Base-by-base conservation (phyloP, 163 green algal species). In the Scenedesmus sp. region DNA sequence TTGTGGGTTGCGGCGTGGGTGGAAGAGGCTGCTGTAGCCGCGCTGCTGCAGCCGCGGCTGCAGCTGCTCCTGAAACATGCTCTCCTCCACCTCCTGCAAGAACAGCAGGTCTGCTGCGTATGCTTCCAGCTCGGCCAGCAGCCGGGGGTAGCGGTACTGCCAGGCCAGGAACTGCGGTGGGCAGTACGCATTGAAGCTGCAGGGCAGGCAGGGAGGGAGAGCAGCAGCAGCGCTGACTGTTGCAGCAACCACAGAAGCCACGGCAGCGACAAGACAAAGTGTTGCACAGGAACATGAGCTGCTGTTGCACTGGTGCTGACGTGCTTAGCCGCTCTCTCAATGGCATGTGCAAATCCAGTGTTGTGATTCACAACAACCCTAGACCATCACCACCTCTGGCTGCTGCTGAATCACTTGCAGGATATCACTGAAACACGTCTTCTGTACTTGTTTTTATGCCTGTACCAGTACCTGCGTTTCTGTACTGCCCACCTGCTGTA, bases 81-180 rank as follows among this genome's bases (percentile, higher is more conserved):
- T 77, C 13, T 66, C 57, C 90, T 97, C 94, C 55, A 97, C 95
- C 91, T 97, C 93, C 74, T 94, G 89, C 46, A 99, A 94, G 88
- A 94, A 97, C 0, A 98, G 70, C 56, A 99, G 87, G 94, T 99
- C 97, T 1, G 96, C 94, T 56, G 95, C 89, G 92, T 95, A 97
- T 2, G 87, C 87, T 56, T 96, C 89, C 9, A 99, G 86, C 93
- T 99, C 96, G 10, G 86, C 82, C 7, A 97, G 83, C 15, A 98
- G 85, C 52, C 96, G 93, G 7, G 92, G 94, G 0, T 93, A 91
- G 10, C 97, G 91, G 85, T 96, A 96, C 2, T 90, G 66, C 23
- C 95, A 95, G n/a, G 88, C 82, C 54, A 98, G 84, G 88, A 90
- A 95, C 88, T 94, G 55, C 0, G 79, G n/a, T 5, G 77, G 23